These are phyloP conservation scores for Salix dunnii DNA, from an alignment of 345 rosid species.

Conservation along the genomic window DNA sequence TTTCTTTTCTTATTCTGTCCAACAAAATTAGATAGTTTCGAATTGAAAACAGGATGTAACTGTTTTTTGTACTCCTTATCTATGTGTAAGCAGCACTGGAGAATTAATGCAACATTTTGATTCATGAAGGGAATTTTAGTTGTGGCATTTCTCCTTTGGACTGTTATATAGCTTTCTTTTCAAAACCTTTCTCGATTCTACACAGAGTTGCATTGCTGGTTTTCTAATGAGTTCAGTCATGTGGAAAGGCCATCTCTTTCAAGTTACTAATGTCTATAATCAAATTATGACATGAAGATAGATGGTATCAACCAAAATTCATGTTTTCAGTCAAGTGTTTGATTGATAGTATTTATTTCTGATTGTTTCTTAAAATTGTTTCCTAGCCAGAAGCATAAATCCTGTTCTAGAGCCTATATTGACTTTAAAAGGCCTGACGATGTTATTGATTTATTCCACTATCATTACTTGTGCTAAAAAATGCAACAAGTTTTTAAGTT, in stretches of 20 bases:
- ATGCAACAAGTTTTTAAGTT: conserved; percentile 57
- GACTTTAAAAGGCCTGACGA: conserved; percentile 62
- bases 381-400: conserved; percentile 64
- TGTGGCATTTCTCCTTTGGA: background rate
- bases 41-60: background rate
- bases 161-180: background rate
- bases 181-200: background rate
- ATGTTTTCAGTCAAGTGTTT: background rate
- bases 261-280: background rate
- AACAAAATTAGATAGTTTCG: background rate
- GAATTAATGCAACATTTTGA: background rate
- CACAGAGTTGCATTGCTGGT: background rate
- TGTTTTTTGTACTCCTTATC: background rate
- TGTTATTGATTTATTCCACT: conserved; percentile 75
- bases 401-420: conserved; percentile 58
- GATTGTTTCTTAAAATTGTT: background rate
- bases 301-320: background rate
- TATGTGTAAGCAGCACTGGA: background rate
- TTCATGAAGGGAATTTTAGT: background rate
- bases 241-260: background rate
- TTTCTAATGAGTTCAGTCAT: background rate
- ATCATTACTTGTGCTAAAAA: conserved; percentile 85
- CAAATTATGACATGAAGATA: background rate
- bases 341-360: background rate
- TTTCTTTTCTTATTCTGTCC: background rate